A percentile compares a stretch with the other conserved stretches of the same genome.
phyloP scores from a whole-genome alignment of 768 basidiomycete species.

The Leccinellum luteum region DNA sequence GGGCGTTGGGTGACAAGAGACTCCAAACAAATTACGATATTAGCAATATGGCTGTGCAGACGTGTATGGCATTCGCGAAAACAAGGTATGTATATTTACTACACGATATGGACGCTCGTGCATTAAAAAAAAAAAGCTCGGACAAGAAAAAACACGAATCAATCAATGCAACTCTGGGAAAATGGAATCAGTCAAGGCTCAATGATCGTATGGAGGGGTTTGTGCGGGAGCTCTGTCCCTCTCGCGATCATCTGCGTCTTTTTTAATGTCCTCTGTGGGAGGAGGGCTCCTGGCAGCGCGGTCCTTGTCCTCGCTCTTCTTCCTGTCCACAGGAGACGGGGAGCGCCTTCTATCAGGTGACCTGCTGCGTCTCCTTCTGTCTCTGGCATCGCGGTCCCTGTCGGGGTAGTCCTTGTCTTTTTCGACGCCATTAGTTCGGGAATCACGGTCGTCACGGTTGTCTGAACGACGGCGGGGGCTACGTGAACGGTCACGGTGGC shows the following conservation, averaged over 20 bases:
- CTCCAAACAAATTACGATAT: neutral
- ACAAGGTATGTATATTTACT: conserved; percentile 23
- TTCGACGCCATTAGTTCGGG: conserved; percentile 37
- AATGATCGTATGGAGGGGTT: conserved; percentile 61
- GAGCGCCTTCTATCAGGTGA: conserved; percentile 47
- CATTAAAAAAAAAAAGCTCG: conserved; percentile 1
- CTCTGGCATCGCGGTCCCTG: conserved; percentile 37
- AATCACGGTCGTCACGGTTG: conserved; percentile 38
- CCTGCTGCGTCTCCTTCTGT: conserved; percentile 49
- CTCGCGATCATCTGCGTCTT: conserved; percentile 47
- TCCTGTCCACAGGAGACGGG: conserved; percentile 39
- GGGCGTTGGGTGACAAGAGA: neutral
- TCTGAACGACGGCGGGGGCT: conserved; percentile 49
- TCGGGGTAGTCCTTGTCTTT: conserved; percentile 32
- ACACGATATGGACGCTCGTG: conserved; percentile 11
- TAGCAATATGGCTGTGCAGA: neutral
- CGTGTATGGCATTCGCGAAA: conserved; percentile 14
- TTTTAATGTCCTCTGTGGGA: conserved; percentile 39
- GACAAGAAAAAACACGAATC: conserved; percentile 6
- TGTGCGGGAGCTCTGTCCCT: conserved; percentile 46
- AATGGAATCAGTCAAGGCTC: conserved; percentile 15
- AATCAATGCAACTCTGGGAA: neutral
- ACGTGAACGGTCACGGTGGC: conserved; percentile 49
- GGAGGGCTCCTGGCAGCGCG: conserved; percentile 48
- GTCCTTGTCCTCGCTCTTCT: conserved; percentile 47